Evolutionary conservation across 208 protist genomes (phyloP), one percentile per base, ranked within the genome.

Genomic region (Endotrypanum monterogeii): DNA sequence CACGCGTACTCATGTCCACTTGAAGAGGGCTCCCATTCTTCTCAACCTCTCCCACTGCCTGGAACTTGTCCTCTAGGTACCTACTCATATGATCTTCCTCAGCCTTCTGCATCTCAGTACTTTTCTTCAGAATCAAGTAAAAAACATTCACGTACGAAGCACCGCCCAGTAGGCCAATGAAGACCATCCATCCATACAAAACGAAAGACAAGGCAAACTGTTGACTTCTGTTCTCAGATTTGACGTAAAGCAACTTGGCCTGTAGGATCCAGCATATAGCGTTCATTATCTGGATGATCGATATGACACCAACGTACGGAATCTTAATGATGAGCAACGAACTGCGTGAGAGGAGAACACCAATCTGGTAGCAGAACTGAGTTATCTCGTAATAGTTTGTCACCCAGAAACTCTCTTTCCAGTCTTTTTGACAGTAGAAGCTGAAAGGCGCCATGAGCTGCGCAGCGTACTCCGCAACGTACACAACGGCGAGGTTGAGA

Each of bases 141-240:
- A 98, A 98, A 23, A 91, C 82, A 76, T 98, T 98, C 16, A 98
- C 95, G 78, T 98, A 98, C 11, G 88, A 95, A 8, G 91, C 89
- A 44, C 95, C 95, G 51, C 95, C 93, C 25, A 98, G 66, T 12
- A 98, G 76, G 28, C 95, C 95, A 39, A 97, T 90, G 60, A 92
- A 97, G n/a, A 98, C 30, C 94, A 98, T 97, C 82, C 88, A 91
- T 25, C 69, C 80, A 65, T 97, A 98, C 14, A 94, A 79, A 4
- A 90, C 28, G 71, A 93, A 97, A 48, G 89, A 80, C 41, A 94
- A 71, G 12, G 82, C 83, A 20, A 88, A 60, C 75, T 94, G 74
- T 41, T 57, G 67, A 57, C 46, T 66, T 57, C 79, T 74, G 50
- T 52, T 82, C 50, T 78, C 32, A n/a, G 80, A 76, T 16, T 74